phyloP scores from a whole-genome alignment of 306 rosid genomes.

The Prunus dulcis region DNA sequence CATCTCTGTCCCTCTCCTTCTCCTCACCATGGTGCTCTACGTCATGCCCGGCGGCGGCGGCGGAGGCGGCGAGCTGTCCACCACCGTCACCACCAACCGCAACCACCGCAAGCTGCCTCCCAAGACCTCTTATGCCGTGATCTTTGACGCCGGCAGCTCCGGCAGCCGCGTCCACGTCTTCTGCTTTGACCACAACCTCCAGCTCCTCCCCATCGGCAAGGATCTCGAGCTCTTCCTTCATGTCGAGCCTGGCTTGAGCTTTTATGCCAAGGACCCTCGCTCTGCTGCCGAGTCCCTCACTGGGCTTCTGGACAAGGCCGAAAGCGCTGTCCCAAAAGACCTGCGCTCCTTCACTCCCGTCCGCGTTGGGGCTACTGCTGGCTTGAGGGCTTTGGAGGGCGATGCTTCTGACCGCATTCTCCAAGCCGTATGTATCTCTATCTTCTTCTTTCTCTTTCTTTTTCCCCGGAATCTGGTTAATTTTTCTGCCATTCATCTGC shows the following conservation, averaged over 20 bases:
- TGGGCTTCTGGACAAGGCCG: slow-evolving; percentile 66
- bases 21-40: slow-evolving; percentile 60
- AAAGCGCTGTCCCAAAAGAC: slow-evolving; percentile 66
- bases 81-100: slow-evolving; percentile 32
- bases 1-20: slow-evolving; percentile 62
- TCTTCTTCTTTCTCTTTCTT: neutral
- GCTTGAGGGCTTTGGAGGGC: slow-evolving; percentile 78
- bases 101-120: slow-evolving; percentile 61
- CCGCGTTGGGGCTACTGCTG: slow-evolving; percentile 99
- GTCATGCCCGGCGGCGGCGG: slow-evolving; percentile 49
- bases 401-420: slow-evolving; percentile 77
- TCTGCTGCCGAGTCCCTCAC: slow-evolving; percentile 70
- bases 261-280: slow-evolving; percentile 62
- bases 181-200: slow-evolving; percentile 60
- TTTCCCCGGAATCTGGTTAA: neutral
- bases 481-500: neutral
- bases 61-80: neutral
- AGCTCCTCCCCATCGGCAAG: slow-evolving; percentile 86
- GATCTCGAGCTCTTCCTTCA: slow-evolving; percentile 85
- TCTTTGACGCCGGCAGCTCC: slow-evolving; percentile 97
- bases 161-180: slow-evolving; percentile 99
- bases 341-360: slow-evolving; percentile 76
- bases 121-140: slow-evolving; percentile 55
- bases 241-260: slow-evolving; percentile 77
- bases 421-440: slow-evolving; percentile 61